These are phyloP conservation scores for Quercus gilva DNA, from an alignment of 306 rosid species.

Conservation along the genomic window DNA sequence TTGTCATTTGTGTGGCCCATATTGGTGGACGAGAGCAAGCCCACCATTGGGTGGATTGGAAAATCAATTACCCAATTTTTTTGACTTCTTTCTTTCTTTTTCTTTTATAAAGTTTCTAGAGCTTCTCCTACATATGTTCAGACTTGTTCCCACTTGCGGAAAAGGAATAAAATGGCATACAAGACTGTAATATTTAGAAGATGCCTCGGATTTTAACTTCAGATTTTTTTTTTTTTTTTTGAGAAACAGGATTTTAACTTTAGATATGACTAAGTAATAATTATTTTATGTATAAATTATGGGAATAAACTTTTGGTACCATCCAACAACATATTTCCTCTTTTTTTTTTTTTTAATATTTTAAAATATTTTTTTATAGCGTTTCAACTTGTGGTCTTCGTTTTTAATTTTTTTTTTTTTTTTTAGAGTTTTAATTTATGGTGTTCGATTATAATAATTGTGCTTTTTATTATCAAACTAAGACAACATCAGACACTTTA, in stretches of 20 bases:
- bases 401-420: accelerated
- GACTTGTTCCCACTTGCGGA: background rate
- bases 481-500: accelerated
- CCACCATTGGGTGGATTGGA: background rate
- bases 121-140: background rate
- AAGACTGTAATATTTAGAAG: too few species aligned
- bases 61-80: background rate
- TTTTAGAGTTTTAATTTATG: accelerated
- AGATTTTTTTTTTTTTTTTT: too few species aligned
- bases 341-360: accelerated
- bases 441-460: accelerated
- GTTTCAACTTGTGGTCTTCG: accelerated
- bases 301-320: too few species aligned
- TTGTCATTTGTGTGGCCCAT: background rate
- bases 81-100: background rate
- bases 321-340: too few species aligned
- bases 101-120: too few species aligned
- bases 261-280: too few species aligned
- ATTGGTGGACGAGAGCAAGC: background rate
- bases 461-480: too few species aligned
- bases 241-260: too few species aligned
- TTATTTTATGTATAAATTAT: too few species aligned
- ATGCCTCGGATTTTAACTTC: too few species aligned
- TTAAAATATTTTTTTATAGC: too few species aligned
- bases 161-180: background rate